Conservation (phyloP, 2,329 filamentous ascomycete species). For the Xylaria sp. region DNA sequence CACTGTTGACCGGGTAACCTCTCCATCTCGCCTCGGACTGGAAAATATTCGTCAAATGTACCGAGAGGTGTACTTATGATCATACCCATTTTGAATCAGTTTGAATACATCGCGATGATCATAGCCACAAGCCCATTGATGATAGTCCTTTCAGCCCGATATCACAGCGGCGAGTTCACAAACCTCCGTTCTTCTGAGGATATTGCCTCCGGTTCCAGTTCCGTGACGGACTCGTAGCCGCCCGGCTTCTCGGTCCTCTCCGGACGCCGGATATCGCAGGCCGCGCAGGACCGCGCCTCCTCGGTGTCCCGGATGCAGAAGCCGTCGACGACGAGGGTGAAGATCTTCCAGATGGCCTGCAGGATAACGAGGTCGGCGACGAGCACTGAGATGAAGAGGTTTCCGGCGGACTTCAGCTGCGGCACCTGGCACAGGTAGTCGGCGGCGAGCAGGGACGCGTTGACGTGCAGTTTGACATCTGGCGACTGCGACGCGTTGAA, state of each 20-base stretch:
- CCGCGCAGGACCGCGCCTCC: constrained; percentile 3
- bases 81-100: too few species aligned
- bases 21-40: too few species aligned
- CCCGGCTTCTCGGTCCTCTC: background rate
- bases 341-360: constrained; percentile 17
- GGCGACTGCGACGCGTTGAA: constrained; percentile 12
- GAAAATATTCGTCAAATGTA: too few species aligned
- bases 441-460: constrained; percentile 5
- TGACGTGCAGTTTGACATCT: constrained; percentile 2
- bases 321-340: constrained; percentile 16
- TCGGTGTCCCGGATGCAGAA: constrained; percentile 5
- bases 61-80: too few species aligned
- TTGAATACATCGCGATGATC: too few species aligned
- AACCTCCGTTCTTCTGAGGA: background rate
- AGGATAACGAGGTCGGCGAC: constrained; percentile 22
- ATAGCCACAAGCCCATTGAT: background rate
- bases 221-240: constrained; percentile 4
- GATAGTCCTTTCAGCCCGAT: background rate
- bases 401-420: constrained; percentile 12
- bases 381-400: constrained; percentile 15
- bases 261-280: background rate
- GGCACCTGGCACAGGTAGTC: constrained; percentile 25
- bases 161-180: background rate
- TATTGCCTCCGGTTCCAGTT: constrained; percentile 1
- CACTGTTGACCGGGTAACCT: too few species aligned